phyloP scores from a whole-genome alignment of 352 stramenopile species.

The Phytophthora meadii region DNA sequence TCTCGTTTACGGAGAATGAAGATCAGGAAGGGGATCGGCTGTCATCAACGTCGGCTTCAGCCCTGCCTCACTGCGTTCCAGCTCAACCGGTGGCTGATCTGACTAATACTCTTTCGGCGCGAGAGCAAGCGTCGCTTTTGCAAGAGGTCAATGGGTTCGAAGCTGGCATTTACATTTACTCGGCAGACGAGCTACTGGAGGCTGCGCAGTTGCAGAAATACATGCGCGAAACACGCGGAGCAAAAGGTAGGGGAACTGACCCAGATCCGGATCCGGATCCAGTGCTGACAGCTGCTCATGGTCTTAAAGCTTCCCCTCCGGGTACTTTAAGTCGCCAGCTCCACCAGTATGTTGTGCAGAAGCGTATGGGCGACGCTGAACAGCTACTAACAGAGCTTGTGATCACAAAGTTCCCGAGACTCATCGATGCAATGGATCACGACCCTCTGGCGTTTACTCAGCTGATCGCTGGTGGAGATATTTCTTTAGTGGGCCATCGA shows the following conservation, averaged over 20 bases:
- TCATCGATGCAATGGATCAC: slow-evolving; percentile 85
- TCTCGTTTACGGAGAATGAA: slow-evolving; percentile 40
- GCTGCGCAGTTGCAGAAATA: slow-evolving; percentile 64
- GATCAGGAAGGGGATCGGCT: slow-evolving; percentile 31
- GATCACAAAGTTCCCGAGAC: slow-evolving; percentile 63
- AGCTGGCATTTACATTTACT: slow-evolving; percentile 78
- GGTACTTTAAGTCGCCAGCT: slow-evolving; percentile 41
- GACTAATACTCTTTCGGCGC: slow-evolving; percentile 53
- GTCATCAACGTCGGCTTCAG: slow-evolving; percentile 35
- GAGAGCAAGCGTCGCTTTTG: slow-evolving; percentile 66
- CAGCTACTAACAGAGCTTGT: slow-evolving; percentile 73
- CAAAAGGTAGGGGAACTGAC: slow-evolving; percentile 17
- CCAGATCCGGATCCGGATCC: slow-evolving; percentile 25
- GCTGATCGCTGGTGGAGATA: slow-evolving; percentile 63
- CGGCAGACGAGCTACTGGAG: slow-evolving; percentile 72
- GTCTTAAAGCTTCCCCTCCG: slow-evolving; percentile 25
- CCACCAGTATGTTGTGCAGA: slow-evolving; percentile 45
- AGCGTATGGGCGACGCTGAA: slow-evolving; percentile 52
- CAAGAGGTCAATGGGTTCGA: slow-evolving; percentile 73
- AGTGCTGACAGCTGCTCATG: slow-evolving; percentile 10
- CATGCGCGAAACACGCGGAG: slow-evolving; percentile 40
- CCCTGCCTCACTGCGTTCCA: slow-evolving; percentile 38
- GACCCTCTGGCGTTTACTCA: slow-evolving; percentile 77
- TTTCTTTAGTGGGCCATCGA: slow-evolving; percentile 28
- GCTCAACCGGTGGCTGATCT: slow-evolving; percentile 49